Conservation (phyloP, 257 asterid species). For the Apocynum venetum region DNA sequence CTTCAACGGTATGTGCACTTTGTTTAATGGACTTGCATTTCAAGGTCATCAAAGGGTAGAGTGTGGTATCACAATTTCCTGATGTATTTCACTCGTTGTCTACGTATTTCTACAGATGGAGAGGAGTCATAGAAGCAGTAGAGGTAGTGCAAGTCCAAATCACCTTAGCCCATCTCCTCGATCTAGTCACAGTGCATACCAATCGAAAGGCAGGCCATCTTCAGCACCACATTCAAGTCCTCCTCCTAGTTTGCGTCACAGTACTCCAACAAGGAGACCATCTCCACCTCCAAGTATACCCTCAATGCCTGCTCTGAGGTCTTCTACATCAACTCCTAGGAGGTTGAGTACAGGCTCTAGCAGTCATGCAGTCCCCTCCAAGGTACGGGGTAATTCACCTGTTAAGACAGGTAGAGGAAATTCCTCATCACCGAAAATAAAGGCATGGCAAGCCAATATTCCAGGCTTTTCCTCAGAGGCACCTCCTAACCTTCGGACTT, state of each 20-base stretch:
- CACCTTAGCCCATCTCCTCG: conserved; percentile 84
- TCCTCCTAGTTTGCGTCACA: conserved; percentile 47
- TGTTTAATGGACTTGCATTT: not conserved
- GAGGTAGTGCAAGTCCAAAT: conserved; percentile 87
- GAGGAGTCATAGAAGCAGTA: conserved; percentile 57
- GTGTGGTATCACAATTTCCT: not conserved
- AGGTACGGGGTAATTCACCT: conserved; percentile 77
- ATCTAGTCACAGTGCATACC: conserved; percentile 46
- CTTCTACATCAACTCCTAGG: conserved; percentile 64
- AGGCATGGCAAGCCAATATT: conserved; percentile 78
- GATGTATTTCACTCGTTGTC: conserved; percentile 6
- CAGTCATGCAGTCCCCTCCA: conserved; percentile 37
- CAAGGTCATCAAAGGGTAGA: not conserved
- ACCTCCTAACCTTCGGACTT: conserved; percentile 97
- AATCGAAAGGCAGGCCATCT: conserved; percentile 65
- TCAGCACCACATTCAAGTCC: conserved; percentile 72
- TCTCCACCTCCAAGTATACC: conserved; percentile 76
- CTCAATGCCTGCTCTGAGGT: conserved; percentile 50
- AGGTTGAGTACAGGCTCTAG: conserved; percentile 77
- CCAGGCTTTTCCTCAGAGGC: conserved; percentile 86
- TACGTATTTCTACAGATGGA: conserved; percentile 55
- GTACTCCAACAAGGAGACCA: conserved; percentile 61
- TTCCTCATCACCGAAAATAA: conserved; percentile 81
- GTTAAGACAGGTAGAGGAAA: conserved; percentile 67
- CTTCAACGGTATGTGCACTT: conserved; percentile 61